Evolutionary conservation across 176 grass and related monocot species (phyloP), one percentile per base, ranked within the genome.

Genomic region (Carex cristatella): DNA sequence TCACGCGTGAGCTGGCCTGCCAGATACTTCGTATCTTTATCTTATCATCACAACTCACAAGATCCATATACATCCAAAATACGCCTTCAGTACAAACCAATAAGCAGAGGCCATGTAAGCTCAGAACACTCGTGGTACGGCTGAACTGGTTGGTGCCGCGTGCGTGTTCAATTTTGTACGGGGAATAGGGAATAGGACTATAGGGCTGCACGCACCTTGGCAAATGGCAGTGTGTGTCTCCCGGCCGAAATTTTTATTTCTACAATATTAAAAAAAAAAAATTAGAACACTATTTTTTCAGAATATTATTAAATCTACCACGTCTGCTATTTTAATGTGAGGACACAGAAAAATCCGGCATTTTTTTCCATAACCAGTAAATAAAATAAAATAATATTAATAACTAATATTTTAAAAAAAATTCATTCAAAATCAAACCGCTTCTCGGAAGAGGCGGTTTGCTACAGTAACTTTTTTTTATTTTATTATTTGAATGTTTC

Each of bases 401-500:
- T 23, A 23, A 23, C 23, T 23, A 23, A 23, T 23, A 23, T 23
- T 23, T 23, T 23, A 23, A 23, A 23, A 23, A 23, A 23, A 23
- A 23, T 23, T 23, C 23, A 23, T 0, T 23, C 23, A 23, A 0
- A 23, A 23, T 0, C 23, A 23, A 23, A 23, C 23, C 0, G 23
- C 0, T 0, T 0, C 23, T 23, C 23, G 23, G 23, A 0, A 23
- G 23, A 0, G 23, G 0, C 23, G 0, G 0, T 23, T 23, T 23
- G 23, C 23, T 23, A 23, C 23, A 23, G 23, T 23, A 23, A 23
- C 23, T 23, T 23, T 23, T 23, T 23, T 23, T 23, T 23, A 23
- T 0, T 23, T 23, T 23, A 23, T 23, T 23, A 23, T 23, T 23
- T 23, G 23, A 23, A 23, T 23, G 23, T 23, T 23, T 23, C 23